Conservation (phyloP, 2,329 filamentous ascomycete species). For the Pseudogymnoascus pannorum region DNA sequence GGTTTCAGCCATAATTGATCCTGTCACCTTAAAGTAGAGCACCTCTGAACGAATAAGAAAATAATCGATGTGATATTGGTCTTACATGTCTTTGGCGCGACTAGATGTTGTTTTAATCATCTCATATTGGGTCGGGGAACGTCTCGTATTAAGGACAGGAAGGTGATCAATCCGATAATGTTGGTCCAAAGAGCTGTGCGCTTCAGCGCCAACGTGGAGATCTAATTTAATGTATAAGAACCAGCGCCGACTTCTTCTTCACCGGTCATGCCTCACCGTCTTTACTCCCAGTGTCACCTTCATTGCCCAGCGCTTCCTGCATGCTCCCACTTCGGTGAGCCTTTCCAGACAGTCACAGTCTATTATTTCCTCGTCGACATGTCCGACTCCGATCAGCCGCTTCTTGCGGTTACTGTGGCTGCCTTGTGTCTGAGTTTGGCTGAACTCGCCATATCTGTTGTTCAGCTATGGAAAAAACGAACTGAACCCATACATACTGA, state of each 20-base stretch:
- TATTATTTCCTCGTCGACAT: neutral
- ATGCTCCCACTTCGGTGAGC: neutral
- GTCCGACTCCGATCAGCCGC: neutral
- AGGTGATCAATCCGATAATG: too few relatives aligned
- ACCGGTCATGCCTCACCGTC: neutral
- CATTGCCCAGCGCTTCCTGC: neutral
- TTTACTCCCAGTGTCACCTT: neutral
- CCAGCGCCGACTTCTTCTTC: too few relatives aligned
- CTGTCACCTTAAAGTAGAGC: neutral
- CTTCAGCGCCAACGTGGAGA: neutral
- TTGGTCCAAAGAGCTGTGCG: too few relatives aligned
- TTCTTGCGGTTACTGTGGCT: neutral
- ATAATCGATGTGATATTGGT: neutral
- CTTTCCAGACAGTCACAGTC: neutral
- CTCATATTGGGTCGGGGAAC: too few relatives aligned
- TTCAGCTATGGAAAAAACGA: neutral
- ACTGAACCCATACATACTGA: neutral
- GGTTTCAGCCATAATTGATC: neutral
- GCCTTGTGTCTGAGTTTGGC: neutral
- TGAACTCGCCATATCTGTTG: neutral
- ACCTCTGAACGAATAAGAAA: neutral
- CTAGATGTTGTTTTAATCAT: too few relatives aligned
- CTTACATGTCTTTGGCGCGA: too few relatives aligned
- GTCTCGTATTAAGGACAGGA: too few relatives aligned
- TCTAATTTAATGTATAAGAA: neutral